Percentiles rank a stretch among this genome's conserved stretches.
Conservation (phyloP, 768 basidiomycete species). For the Coprinopsis strossmayeri region DNA sequence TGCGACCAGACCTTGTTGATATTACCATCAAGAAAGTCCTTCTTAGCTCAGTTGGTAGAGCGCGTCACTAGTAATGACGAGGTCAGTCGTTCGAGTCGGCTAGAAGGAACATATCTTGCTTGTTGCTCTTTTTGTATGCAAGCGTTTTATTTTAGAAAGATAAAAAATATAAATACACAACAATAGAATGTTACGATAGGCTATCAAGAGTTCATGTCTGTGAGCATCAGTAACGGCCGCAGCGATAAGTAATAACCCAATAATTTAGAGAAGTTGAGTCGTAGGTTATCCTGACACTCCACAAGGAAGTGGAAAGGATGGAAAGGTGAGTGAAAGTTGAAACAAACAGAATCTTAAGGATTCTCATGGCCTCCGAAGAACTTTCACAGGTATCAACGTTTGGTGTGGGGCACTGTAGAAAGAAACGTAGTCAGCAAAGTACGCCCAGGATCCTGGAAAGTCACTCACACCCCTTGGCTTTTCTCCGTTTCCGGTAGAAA, state of each 20-base stretch:
- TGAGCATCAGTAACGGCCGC: no score
- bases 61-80: conserved; percentile 69
- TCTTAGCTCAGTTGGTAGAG: conserved; percentile 34
- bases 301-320: no score
- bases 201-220: no score
- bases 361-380: background rate
- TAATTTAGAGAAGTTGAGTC: no score
- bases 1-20: background rate
- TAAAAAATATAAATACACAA: background rate
- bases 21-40: conserved; percentile 12
- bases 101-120: conserved; percentile 21
- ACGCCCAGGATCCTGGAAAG: background rate
- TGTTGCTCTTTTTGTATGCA: background rate
- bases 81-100: conserved; percentile 64
- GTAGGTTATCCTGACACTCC: no score
- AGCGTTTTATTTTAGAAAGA: background rate
- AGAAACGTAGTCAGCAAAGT: background rate
- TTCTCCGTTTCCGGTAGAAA: conserved; percentile 1
- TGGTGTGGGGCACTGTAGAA: background rate
- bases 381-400: background rate
- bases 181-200: background rate
- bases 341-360: background rate
- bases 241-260: no score
- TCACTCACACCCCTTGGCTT: conserved; percentile 8
- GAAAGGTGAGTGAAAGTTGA: no score